Evolutionary conservation across 2,329 filamentous ascomycete species (phyloP).

Genomic region (Fusarium sp.): DNA sequence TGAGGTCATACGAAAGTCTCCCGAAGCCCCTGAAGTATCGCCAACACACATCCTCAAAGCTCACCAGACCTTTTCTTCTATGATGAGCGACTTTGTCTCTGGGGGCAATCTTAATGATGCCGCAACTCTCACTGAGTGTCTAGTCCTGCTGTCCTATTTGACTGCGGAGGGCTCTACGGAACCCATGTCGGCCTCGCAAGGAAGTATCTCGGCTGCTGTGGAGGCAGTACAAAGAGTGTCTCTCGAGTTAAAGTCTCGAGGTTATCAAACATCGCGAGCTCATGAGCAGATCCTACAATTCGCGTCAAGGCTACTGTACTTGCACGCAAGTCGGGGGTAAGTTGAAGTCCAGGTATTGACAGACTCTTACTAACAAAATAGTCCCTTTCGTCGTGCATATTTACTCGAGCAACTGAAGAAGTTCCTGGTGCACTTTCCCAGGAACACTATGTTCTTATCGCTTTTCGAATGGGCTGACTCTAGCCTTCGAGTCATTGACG

Average conservation of each 20-base stretch:
- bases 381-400: conserved; percentile 74
- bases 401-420: conserved; percentile 70
- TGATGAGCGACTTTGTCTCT: conserved; percentile 67
- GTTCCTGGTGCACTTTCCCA: conserved; percentile 74
- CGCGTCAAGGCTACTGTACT: conserved; percentile 72
- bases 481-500: conserved; percentile 78
- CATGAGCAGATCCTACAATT: conserved; percentile 77
- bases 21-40: conserved; percentile 35
- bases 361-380: conserved; percentile 45
- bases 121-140: conserved; percentile 67
- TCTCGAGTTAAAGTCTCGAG: conserved; percentile 54
- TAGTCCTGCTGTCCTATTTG: conserved; percentile 76
- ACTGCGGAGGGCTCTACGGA: conserved; percentile 56
- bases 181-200: conserved; percentile 60
- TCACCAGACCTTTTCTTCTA: conserved; percentile 63
- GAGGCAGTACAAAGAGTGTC: conserved; percentile 55
- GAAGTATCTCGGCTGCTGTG: conserved; percentile 65
- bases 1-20: conserved; percentile 32
- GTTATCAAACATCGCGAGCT: conserved; percentile 46
- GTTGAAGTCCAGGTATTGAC: conserved; percentile 25
- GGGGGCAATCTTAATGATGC: conserved; percentile 61
- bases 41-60: conserved; percentile 63
- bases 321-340: conserved; percentile 71
- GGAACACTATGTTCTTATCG: conserved; percentile 79
- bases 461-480: conserved; percentile 80